Evolutionary conservation across 345 rosid genomes (phyloP), one percentile per base, ranked within the genome.

Genomic region (Citrus trifoliata): DNA sequence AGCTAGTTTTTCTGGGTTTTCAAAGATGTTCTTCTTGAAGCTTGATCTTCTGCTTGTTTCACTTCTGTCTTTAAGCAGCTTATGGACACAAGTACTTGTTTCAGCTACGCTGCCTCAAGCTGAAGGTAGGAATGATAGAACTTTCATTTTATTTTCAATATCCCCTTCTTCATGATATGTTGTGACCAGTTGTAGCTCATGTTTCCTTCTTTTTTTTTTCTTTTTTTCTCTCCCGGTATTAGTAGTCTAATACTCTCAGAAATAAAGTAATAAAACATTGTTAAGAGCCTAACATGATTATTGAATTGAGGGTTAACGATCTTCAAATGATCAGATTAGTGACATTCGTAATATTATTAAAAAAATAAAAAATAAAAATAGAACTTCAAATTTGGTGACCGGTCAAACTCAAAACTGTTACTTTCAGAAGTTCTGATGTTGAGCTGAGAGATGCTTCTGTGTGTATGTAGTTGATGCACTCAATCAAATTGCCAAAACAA

Each of bases 391-490:
- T 65, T 65, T 65, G n/a, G 46, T 65, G 21, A 32, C 19, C 1
- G 22, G 58, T 53, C 58, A 5, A 53, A 53, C 7, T 18, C 58
- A 18, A 46, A 53, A 53, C 58, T 58, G 61, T 58, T n/a, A 48
- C 3, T n/a, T 69, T 25, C 25, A 24, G 3, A 18, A 42, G 46
- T 69, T 42, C 32, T 53, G 12, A 68, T 10, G 10, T 46, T 25
- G 28, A 37, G 5, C 8, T 22, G n/a, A 19, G 24, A 56, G 4
- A 56, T 56, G 25, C 61, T 56, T 56, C 61, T 33, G 12, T 25
- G 59, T 5, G 35, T 21, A 27, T 30, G 24, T 78, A 89, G 94
- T 89, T 80, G 90, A 82, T 73, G 91, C 87, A 61, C 88, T 90
- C 76, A 80, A 79, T 27, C 84, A 88, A 78, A 89, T 87, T 74